Conservation (phyloP, 2,329 filamentous ascomycete species). For the Cladosporium halotolerans region DNA sequence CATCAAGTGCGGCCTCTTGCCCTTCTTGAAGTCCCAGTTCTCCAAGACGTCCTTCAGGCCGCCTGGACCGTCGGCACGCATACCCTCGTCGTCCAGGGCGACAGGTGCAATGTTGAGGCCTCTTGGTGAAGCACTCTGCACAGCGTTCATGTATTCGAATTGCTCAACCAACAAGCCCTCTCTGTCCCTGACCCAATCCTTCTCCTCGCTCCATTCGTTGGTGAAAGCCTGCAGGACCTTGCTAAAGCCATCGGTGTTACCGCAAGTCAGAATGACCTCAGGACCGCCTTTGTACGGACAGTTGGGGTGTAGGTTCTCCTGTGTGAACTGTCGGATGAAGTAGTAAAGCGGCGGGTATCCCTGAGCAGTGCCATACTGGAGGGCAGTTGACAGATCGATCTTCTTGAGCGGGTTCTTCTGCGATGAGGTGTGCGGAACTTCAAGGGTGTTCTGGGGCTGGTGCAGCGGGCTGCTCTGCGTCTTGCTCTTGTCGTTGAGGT, state of each 20-base stretch:
- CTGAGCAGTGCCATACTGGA: slow-evolving; percentile 80
- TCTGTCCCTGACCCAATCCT: slow-evolving; percentile 61
- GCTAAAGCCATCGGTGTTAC: slow-evolving; percentile 76
- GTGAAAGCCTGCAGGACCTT: slow-evolving; percentile 72
- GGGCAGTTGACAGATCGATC: slow-evolving; percentile 72
- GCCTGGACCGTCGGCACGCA: slow-evolving; percentile 66
- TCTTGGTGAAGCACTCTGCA: slow-evolving; percentile 59
- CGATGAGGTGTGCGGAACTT: slow-evolving; percentile 63
- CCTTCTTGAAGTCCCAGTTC: slow-evolving; percentile 71
- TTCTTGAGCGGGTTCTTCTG: slow-evolving; percentile 57
- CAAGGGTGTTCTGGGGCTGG: slow-evolving; percentile 41
- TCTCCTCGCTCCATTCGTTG: slow-evolving; percentile 66
- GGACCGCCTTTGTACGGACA: slow-evolving; percentile 71
- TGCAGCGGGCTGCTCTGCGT: slow-evolving; percentile 26
- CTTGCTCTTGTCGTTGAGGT: slow-evolving; percentile 15
- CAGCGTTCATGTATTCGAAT: slow-evolving; percentile 73
- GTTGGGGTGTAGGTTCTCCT: slow-evolving; percentile 70
- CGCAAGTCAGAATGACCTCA: slow-evolving; percentile 72
- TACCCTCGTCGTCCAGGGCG: slow-evolving; percentile 70
- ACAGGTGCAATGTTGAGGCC: slow-evolving; percentile 70
- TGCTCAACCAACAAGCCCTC: slow-evolving; percentile 74
- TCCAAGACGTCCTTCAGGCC: slow-evolving; percentile 71
- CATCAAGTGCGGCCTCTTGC: slow-evolving; percentile 73
- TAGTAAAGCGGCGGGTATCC: slow-evolving; percentile 73
- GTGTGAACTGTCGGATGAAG: slow-evolving; percentile 73